Evolutionary conservation across 257 asterid species (phyloP).

Genomic region (Cynanchum wilfordii): DNA sequence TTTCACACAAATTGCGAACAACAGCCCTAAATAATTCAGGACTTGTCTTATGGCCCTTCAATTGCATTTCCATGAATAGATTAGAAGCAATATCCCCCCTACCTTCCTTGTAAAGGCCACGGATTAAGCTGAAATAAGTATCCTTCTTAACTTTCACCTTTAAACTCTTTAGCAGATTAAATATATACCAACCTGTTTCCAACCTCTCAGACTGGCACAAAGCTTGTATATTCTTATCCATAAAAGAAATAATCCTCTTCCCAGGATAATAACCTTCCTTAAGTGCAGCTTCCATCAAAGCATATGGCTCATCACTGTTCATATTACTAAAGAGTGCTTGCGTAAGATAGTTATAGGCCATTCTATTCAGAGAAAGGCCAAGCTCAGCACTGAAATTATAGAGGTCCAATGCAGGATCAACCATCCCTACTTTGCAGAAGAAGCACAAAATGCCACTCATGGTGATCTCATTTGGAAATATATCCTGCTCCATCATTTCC

Average conservation of each 20-base stretch:
- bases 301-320: slow-evolving; percentile 46
- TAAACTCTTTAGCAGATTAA: slow-evolving; percentile 41
- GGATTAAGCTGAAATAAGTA: slow-evolving; percentile 52
- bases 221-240: slow-evolving; percentile 57
- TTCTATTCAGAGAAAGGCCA: slow-evolving; percentile 59
- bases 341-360: slow-evolving; percentile 76
- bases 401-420: slow-evolving; percentile 61
- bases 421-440: slow-evolving; percentile 73
- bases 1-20: slow-evolving; percentile 46
- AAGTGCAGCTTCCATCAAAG: slow-evolving; percentile 44
- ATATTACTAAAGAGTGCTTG: slow-evolving; percentile 58
- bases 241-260: slow-evolving; percentile 41
- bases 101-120: slow-evolving; percentile 44
- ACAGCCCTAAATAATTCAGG: slow-evolving; percentile 46
- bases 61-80: slow-evolving; percentile 84
- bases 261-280: slow-evolving; percentile 61
- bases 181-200: slow-evolving; percentile 61
- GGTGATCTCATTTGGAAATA: slow-evolving; percentile 54
- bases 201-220: slow-evolving; percentile 51
- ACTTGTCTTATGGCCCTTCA: slow-evolving; percentile 43
- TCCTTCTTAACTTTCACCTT: slow-evolving; percentile 31
- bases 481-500: slow-evolving; percentile 60
- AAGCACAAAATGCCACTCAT: slow-evolving; percentile 74
- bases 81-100: slow-evolving; percentile 66
- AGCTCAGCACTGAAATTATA: slow-evolving; percentile 60